Base-by-base conservation (phyloP, 768 basidiomycete genomes). In the Boletus fagicola region DNA sequence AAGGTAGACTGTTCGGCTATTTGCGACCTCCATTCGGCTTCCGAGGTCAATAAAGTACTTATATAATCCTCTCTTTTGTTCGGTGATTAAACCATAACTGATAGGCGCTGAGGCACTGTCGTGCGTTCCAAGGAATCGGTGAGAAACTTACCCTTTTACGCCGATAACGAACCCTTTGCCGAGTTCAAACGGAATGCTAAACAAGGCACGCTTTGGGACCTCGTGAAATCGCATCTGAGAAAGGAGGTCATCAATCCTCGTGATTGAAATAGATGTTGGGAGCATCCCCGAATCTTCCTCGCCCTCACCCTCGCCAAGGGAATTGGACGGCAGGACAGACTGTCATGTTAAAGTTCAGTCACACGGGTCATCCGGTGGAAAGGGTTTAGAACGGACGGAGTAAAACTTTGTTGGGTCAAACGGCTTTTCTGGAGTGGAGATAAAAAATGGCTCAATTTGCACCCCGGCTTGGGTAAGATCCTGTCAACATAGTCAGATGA, bases 51-150 rank as follows among this genome's bases (percentile, higher is more conserved):
- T 82, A 58, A 97, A 94, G 66, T 93, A 91, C 67, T 84, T 88
- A 70, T 93, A 89, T 5, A 78, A 53, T 0, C 91, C 90, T 71
- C 88, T 95, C 70, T 82, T 90, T 73, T 95, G 93, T 66, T 94
- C 88, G 1, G 91, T 91, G 16, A 98, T 81, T 44, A 96, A 73
- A 10, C 91, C 87, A 71, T 96, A 99, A 47, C 94, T 97, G 62
- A 18, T 24, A 43, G 47, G 58, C 28, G 31, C 58, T 59, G 56
- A 64, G 51, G 16, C 22, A 52, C 48, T 24, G 35, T 28, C 3
- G 46, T 16, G 35, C 5, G 18, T 36, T 53, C n/a, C 39, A n/a
- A 56, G 42, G 51, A 36, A 16, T 40, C 18, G 33, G 16, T 49
- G 48, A 51, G 40, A 57, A 52, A 74, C 78, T 69, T 67, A 90